These are phyloP conservation scores for Cercophora samala DNA, from an alignment of 495 filamentous ascomycete genomes.

Conservation along the genomic window DNA sequence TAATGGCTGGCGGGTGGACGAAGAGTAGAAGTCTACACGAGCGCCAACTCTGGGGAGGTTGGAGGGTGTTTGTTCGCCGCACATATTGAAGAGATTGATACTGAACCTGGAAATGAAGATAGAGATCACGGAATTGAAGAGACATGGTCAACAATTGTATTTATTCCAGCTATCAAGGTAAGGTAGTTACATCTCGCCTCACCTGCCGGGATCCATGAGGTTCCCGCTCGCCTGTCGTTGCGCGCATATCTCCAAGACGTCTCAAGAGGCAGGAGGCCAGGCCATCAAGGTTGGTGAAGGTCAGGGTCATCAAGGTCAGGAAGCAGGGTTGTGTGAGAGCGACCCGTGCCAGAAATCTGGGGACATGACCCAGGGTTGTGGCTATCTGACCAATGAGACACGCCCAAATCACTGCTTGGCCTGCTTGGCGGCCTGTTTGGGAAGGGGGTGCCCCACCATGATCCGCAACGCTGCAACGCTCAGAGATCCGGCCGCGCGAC, in stretches of 20 bases:
- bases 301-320: neutral
- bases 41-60: constrained; percentile 29
- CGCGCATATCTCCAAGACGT: neutral
- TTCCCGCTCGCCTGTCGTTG: neutral
- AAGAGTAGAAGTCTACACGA: constrained; percentile 30
- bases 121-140: neutral
- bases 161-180: neutral
- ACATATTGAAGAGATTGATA: constrained; percentile 25
- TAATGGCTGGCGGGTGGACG: constrained; percentile 8
- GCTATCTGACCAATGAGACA: neutral
- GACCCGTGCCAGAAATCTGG: neutral
- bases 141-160: neutral
- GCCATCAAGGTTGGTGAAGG: constrained; percentile 5
- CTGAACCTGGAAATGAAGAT: neutral
- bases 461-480: constrained; percentile 5
- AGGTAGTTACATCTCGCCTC: neutral
- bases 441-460: neutral
- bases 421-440: constrained; percentile 4
- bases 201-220: neutral
- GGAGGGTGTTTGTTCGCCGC: constrained; percentile 29
- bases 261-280: neutral
- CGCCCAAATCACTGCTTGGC: neutral
- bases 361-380: neutral
- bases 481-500: constrained; percentile 2
- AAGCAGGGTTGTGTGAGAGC: neutral